phyloP scores from a whole-genome alignment of 805 yeast genomes.

The Pichia kluyveri region DNA sequence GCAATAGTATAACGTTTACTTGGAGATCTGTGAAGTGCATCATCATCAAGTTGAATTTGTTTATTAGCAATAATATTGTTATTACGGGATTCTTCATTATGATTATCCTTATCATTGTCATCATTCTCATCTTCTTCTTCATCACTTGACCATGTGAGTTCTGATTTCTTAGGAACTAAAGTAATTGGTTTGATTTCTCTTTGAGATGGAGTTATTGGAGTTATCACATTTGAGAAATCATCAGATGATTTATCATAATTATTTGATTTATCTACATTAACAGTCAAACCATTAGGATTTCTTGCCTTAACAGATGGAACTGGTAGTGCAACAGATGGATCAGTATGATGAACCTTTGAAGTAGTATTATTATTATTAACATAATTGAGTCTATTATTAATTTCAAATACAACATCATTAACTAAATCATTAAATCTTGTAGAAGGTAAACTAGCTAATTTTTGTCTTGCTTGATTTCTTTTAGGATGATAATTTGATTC shows the following conservation, averaged over 20 bases:
- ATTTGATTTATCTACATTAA: slow-evolving; percentile 3
- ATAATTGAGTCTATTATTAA: slow-evolving; percentile 40
- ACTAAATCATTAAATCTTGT: slow-evolving; percentile 83
- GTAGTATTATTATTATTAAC: not conserved
- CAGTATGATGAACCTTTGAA: no score
- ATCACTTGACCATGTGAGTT: slow-evolving; percentile 82
- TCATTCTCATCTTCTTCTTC: slow-evolving; percentile 42
- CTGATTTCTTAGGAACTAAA: slow-evolving; percentile 78
- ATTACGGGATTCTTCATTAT: not conserved
- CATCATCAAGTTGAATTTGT: not conserved
- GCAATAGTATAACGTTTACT: slow-evolving; percentile 8
- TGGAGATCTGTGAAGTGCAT: slow-evolving; percentile 9
- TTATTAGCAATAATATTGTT: not conserved
- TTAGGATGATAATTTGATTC: slow-evolving; percentile 76
- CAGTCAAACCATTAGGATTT: not conserved
- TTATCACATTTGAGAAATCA: slow-evolving; percentile 6
- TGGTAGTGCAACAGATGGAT: no score
- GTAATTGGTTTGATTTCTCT: slow-evolving; percentile 45
- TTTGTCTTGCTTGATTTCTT: slow-evolving; percentile 91
- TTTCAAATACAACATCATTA: slow-evolving; percentile 80
- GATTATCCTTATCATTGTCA: not conserved
- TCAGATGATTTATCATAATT: not conserved
- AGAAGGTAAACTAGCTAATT: slow-evolving; percentile 75
- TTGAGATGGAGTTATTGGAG: slow-evolving; percentile 23
- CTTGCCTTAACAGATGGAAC: no score